Conservation (phyloP, 768 basidiomycete genomes). For the Ramaria rubella region DNA sequence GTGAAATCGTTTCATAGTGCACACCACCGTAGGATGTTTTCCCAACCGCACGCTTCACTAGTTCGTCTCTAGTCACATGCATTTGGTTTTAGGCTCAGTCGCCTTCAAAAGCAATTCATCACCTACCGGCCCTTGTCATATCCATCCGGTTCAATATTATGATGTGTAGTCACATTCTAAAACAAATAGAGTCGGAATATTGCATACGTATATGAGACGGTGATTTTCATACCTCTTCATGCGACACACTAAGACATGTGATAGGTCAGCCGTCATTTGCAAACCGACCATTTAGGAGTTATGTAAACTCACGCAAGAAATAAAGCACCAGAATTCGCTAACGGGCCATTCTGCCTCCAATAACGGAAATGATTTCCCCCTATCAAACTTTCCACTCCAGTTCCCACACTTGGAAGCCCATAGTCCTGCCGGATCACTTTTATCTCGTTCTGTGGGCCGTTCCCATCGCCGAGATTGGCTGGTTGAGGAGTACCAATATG, state of each 20-base stretch:
- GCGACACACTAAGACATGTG: background rate
- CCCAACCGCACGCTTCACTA: constrained; percentile 36
- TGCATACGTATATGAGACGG: background rate
- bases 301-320: constrained; percentile 28
- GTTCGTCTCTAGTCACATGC: constrained; percentile 25
- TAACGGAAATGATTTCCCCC: constrained; percentile 4
- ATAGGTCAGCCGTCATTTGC: background rate
- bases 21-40: constrained; percentile 35
- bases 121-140: constrained; percentile 28
- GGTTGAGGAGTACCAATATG: constrained; percentile 14
- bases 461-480: constrained; percentile 16
- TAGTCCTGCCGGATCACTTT: constrained; percentile 8
- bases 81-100: background rate
- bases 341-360: constrained; percentile 26
- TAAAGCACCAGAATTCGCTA: constrained; percentile 26
- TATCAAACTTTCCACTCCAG: constrained; percentile 23
- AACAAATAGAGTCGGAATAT: background rate
- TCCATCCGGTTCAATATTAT: constrained; percentile 24
- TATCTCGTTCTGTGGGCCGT: constrained; percentile 11
- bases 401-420: background rate
- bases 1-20: constrained; percentile 41
- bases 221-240: constrained; percentile 4
- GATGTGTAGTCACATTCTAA: constrained; percentile 21
- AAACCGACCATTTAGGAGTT: background rate
- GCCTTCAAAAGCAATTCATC: background rate